phyloP scores from a whole-genome alignment of 192 early-diverging fungal genomes.

The Pilobolus umbonatus region DNA sequence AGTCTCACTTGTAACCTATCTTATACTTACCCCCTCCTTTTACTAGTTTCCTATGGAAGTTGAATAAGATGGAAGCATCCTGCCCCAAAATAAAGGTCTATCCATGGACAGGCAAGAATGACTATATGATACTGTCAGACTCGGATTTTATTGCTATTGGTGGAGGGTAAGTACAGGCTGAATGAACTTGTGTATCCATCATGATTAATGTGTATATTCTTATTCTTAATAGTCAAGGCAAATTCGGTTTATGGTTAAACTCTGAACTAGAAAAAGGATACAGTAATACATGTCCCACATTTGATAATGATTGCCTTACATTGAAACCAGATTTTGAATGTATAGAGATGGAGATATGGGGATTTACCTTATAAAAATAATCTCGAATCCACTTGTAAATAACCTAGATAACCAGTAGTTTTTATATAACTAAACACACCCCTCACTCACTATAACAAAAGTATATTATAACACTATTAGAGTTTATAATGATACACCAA shows the following conservation, averaged over 20 bases:
- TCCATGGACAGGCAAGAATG: conserved; percentile 72
- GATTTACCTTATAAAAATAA: conserved; percentile 23
- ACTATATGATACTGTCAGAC: conserved; percentile 75
- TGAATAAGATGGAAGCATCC: conserved; percentile 27
- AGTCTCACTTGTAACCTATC: not conserved
- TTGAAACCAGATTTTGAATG: conserved; percentile 29
- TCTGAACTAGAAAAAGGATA: conserved; percentile 67
- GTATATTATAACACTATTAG: no score
- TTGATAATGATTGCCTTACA: conserved; percentile 59
- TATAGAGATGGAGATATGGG: conserved; percentile 37
- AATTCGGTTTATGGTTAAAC: conserved; percentile 76
- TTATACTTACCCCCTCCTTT: not conserved
- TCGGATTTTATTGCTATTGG: conserved; percentile 73
- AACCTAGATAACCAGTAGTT: no score
- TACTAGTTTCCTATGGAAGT: conserved; percentile 73
- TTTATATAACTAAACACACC: no score
- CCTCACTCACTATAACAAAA: no score
- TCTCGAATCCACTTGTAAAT: not conserved
- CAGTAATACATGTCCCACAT: conserved; percentile 65
- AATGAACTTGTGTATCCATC: no score
- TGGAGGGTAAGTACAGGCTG: conserved; percentile 48
- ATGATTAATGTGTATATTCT: not conserved
- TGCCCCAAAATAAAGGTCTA: conserved; percentile 47
- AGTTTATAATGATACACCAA: no score
- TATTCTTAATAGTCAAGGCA: conserved; percentile 49